phyloP scores from a whole-genome alignment of 768 basidiomycete species.

The Pleurotus tuber-regium region DNA sequence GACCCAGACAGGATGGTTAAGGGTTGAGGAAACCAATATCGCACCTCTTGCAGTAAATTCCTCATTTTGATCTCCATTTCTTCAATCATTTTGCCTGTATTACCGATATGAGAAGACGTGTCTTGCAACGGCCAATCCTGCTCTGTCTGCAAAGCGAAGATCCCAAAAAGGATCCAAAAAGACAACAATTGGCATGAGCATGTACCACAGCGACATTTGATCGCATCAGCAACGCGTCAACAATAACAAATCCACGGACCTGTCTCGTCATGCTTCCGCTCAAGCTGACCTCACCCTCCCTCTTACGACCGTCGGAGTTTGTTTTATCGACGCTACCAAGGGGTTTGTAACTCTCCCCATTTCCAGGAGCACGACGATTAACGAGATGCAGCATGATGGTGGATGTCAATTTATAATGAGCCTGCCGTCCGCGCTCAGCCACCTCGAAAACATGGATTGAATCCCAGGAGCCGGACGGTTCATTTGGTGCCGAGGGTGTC shows the following conservation, averaged over 20 bases:
- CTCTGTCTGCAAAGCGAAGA: conserved; percentile 56
- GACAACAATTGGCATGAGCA: conserved; percentile 5
- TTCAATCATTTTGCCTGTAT: conserved; percentile 94
- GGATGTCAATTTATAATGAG: conserved; percentile 96
- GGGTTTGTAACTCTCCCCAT: conserved; percentile 27
- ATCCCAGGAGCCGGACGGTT: conserved; percentile 91
- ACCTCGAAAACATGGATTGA: conserved; percentile 98
- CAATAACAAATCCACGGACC: conserved; percentile 41
- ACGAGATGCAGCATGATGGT: conserved; percentile 95
- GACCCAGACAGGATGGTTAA: neutral
- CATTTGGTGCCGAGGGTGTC: conserved; percentile 49
- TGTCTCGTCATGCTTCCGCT: conserved; percentile 98
- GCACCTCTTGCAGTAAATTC: conserved; percentile 84
- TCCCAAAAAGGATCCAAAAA: conserved; percentile 9
- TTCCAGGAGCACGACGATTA: conserved; percentile 42
- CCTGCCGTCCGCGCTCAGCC: conserved; percentile 85
- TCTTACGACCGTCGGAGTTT: conserved; percentile 37
- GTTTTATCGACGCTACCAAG: neutral
- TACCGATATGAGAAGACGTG: conserved; percentile 81
- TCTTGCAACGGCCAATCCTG: conserved; percentile 85
- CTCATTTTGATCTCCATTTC: conserved; percentile 99
- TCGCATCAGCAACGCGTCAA: conserved; percentile 3
- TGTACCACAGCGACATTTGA: conserved; percentile 4
- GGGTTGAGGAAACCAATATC: conserved; percentile 12
- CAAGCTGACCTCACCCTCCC: conserved; percentile 75